These are phyloP conservation scores for Lodderomyces oxycetoniae DNA, from an alignment of 1,139 yeast genomes.

Conservation along the genomic window DNA sequence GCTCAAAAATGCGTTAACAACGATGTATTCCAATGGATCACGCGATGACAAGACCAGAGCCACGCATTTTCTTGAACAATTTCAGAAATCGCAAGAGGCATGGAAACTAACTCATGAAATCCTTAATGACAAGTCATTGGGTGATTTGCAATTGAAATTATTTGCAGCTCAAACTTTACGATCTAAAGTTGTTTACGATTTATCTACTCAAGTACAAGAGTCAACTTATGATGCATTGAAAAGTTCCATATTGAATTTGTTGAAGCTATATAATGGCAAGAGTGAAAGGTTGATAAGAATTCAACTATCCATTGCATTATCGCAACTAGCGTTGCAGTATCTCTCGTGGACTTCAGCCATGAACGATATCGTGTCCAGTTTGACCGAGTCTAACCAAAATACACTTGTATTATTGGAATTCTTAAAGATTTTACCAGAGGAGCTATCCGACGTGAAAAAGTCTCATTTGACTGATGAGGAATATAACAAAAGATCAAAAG, in stretches of 20 bases:
- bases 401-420: conserved; percentile 55
- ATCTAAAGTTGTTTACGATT: conserved; percentile 78
- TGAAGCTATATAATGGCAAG: conserved; percentile 42
- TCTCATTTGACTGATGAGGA: conserved; percentile 82
- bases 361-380: conserved; percentile 54
- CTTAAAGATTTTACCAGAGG: conserved; percentile 86
- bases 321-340: conserved; percentile 77
- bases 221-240: conserved; percentile 52
- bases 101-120: conserved; percentile 52
- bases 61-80: conserved; percentile 63
- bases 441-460: conserved; percentile 70
- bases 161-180: conserved; percentile 91
- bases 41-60: conserved; percentile 56
- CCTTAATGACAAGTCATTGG: conserved; percentile 22
- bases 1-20: conserved; percentile 43
- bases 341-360: conserved; percentile 69
- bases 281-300: conserved; percentile 60
- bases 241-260: conserved; percentile 54
- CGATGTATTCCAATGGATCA: conserved; percentile 55
- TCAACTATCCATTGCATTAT: conserved; percentile 75
- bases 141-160: conserved; percentile 49
- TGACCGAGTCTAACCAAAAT: conserved; percentile 28
- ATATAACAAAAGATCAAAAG: conserved; percentile 57
- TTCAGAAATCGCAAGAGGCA: conserved; percentile 74
- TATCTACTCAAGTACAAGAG: conserved; percentile 64